Percentiles rank a stretch among this genome's conserved stretches.
These are phyloP conservation scores for Anisodus acutangulus DNA, from an alignment of 257 asterid genomes.

Conservation along the genomic window DNA sequence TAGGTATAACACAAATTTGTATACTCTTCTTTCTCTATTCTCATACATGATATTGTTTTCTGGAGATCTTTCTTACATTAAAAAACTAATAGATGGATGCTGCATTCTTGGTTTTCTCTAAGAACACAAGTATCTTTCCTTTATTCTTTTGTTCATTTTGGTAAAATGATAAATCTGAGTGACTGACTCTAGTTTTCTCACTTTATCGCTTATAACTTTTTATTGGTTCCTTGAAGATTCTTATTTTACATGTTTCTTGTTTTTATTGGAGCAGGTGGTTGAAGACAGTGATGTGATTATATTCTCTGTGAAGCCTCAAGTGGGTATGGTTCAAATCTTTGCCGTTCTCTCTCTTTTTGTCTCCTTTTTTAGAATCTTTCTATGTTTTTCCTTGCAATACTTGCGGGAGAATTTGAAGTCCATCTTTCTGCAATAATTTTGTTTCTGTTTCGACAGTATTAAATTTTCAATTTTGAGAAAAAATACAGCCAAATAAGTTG, in stretches of 20 bases:
- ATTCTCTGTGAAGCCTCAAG: conserved; percentile 95
- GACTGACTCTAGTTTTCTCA: conserved; percentile 10
- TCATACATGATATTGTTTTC: not conserved
- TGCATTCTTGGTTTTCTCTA: not conserved
- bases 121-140: not conserved
- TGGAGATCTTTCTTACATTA: conserved; percentile 5
- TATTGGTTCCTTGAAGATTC: conserved; percentile 12
- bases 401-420: not conserved
- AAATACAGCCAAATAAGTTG: not conserved
- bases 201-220: conserved; percentile 22
- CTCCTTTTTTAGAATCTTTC: not conserved
- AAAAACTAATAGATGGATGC: not conserved
- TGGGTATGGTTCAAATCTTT: conserved; percentile 51
- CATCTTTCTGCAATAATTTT: not conserved
- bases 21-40: not conserved
- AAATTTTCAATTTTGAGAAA: not conserved
- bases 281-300: conserved; percentile 81
- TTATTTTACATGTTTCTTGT: conserved; percentile 26
- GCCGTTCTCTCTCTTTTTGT: conserved; percentile 17
- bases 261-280: conserved; percentile 69
- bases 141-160: not conserved
- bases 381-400: not conserved
- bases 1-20: not conserved
- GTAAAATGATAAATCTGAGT: not conserved
- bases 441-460: not conserved